A percentile compares a stretch with the other conserved stretches of the same genome.
phyloP scores from a whole-genome alignment of 2,329 filamentous ascomycete species.

The Pseudogymnoascus sp. region DNA sequence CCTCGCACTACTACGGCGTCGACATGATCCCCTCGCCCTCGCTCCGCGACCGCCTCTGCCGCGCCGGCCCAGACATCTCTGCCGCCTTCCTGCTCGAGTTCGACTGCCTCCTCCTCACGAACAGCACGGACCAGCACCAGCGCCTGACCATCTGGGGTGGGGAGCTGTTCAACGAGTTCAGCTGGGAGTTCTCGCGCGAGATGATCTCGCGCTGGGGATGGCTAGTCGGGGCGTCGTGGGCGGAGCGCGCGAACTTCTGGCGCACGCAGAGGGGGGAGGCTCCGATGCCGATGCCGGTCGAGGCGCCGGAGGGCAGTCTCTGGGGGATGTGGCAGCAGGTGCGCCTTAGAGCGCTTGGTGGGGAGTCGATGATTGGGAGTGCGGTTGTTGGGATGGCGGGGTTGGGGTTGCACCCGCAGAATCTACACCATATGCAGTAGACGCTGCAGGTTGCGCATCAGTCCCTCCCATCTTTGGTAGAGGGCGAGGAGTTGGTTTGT shows the following conservation, averaged over 20 bases:
- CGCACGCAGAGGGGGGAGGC: conserved; percentile 28
- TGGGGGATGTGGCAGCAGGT: background rate
- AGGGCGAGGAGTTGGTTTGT: background rate
- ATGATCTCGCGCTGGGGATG: conserved; percentile 34
- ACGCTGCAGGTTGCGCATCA: background rate
- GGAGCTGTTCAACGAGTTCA: conserved; percentile 33
- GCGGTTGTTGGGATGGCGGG: background rate
- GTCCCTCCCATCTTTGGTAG: background rate
- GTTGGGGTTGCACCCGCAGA: background rate
- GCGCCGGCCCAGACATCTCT: conserved; percentile 28
- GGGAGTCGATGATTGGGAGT: background rate
- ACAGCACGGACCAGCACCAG: conserved; percentile 15
- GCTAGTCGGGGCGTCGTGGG: conserved; percentile 31
- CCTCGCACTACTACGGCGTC: conserved; percentile 34
- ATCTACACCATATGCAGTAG: background rate
- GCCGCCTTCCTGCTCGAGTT: conserved; percentile 31
- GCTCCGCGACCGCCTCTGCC: conserved; percentile 32
- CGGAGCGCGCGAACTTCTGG: conserved; percentile 34
- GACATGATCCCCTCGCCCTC: conserved; percentile 34
- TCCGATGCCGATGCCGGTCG: background rate
- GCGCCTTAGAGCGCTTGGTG: background rate
- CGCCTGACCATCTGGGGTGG: conserved; percentile 37
- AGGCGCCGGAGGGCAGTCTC: background rate
- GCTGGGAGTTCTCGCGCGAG: conserved; percentile 34
- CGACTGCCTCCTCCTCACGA: conserved; percentile 18